Evolutionary conservation across 2,329 filamentous ascomycete species (phyloP), one percentile per base, ranked within the genome.

Genomic region (Diaporthe sp.): DNA sequence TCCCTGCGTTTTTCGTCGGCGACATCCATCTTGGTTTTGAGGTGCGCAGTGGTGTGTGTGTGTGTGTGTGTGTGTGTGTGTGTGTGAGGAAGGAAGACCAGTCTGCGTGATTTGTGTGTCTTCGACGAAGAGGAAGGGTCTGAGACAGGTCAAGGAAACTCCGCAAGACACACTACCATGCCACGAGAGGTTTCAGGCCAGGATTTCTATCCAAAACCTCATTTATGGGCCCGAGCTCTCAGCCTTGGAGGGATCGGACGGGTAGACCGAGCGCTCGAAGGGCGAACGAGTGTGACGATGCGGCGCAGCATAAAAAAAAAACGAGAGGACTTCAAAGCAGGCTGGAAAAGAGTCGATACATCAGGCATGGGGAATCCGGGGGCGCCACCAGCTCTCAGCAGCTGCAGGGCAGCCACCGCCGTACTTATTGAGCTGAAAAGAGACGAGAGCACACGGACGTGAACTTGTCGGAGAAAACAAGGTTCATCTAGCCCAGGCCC

Each of bases 331-430:
- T 5, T 42, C n/a, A 53, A 53, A 53, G 65, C 47, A 68, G 47
- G 47, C 63, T 20, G 31, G n/a, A 25, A 15, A 53, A 17, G 65
- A 28, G 42, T 68, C 25, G 22, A 53, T 28, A 53, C 47, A 53
- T 61, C 22, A 22, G 22, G 44, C 44, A 53, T 51, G 34, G 65
- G 47, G 63, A 15, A 65, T 34, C 63, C 47, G 63, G 47, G 60
- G 47, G 47, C 65, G 47, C 65, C 65, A 68, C 65, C 31, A 42
- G 65, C 34, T 51, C 65, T 68, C 65, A 68, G 65, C 65, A 68
- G 65, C 65, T 51, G 47, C 65, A 39, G 31, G 65, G 65, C 47
- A 68, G 65, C 65, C 47, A 68, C 47, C 13, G 34, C 22, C 47
- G 65, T 68, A 68, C 65, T 39, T 68, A 25, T 20, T 3, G 65